A percentile compares a stretch with the other conserved stretches of the same genome.
Evolutionary conservation across 371 early-diverging fungal genomes (phyloP).

Genomic region (Mucor sp.): DNA sequence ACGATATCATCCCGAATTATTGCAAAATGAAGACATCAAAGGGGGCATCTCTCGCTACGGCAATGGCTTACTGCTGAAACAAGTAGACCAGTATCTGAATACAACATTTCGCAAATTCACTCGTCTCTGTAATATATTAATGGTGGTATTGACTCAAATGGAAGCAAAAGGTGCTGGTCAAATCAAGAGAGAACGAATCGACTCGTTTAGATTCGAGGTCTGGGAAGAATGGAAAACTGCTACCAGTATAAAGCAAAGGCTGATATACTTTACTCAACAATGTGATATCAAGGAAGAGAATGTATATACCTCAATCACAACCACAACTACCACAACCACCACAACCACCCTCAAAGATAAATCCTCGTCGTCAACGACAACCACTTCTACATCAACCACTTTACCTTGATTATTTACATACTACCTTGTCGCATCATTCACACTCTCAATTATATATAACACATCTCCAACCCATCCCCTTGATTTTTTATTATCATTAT

Average conservation of each 20-base stretch:
- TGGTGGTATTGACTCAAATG: conserved; percentile 40
- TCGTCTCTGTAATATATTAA: conserved; percentile 36
- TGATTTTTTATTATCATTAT: not conserved
- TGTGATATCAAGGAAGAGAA: conserved; percentile 3
- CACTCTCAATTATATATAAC: not conserved
- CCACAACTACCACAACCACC: conserved; percentile 13
- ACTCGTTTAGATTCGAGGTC: conserved; percentile 42
- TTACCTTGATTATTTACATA: not conserved
- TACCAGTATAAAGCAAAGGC: conserved; percentile 27
- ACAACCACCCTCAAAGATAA: not conserved
- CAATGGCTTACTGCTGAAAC: conserved; percentile 23
- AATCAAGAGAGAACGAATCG: conserved; percentile 37
- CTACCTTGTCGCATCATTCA: not conserved
- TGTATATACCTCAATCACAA: conserved; percentile 15
- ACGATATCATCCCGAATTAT: conserved; percentile 15
- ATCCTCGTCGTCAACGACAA: not conserved
- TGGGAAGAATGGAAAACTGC: conserved; percentile 39
- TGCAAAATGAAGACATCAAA: conserved; percentile 7
- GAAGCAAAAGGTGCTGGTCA: conserved; percentile 16
- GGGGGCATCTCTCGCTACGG: conserved; percentile 16
- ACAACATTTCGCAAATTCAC: conserved; percentile 43
- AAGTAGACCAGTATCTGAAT: conserved; percentile 41
- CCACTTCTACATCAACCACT: not conserved
- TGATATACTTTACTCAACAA: conserved; percentile 30
- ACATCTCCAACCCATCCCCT: not conserved